Percentiles rank a stretch among this genome's conserved stretches.
Conservation (phyloP, 768 basidiomycete species). For the Trametes maxima region DNA sequence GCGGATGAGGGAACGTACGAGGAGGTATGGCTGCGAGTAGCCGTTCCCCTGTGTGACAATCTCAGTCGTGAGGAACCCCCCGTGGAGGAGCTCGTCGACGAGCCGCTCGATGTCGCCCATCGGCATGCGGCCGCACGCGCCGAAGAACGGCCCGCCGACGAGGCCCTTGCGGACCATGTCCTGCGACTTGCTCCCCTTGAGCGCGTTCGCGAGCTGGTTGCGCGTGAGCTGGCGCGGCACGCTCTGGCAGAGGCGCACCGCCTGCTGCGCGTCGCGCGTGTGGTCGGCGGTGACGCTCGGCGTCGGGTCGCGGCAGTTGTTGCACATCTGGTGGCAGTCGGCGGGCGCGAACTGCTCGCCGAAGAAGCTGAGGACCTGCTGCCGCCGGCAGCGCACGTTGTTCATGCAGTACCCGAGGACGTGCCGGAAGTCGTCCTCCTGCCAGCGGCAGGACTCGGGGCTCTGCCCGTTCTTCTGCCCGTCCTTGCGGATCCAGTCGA, state of each 20-base stretch:
- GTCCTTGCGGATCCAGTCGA: slow-evolving; percentile 62
- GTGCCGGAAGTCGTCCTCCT: slow-evolving; percentile 55
- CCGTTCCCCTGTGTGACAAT: not conserved
- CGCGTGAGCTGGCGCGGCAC: slow-evolving; percentile 46
- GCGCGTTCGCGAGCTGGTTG: slow-evolving; percentile 58
- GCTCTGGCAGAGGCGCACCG: slow-evolving; percentile 1
- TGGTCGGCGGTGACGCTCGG: slow-evolving; percentile 8
- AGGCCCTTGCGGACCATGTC: slow-evolving; percentile 51
- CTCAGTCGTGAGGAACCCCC: not conserved
- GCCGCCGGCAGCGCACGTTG: slow-evolving; percentile 82
- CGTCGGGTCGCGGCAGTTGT: slow-evolving; percentile 69
- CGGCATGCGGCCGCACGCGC: slow-evolving; percentile 51
- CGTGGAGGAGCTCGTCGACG: slow-evolving; percentile 20
- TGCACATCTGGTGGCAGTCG: slow-evolving; percentile 72
- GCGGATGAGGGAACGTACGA: not conserved
- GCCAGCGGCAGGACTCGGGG: slow-evolving; percentile 61
- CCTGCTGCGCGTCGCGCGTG: slow-evolving; percentile 32
- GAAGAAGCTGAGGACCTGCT: slow-evolving; percentile 88
- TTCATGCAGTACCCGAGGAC: slow-evolving; percentile 85
- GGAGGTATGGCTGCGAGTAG: slow-evolving; percentile 7
- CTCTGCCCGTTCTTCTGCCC: slow-evolving; percentile 42
- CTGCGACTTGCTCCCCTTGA: slow-evolving; percentile 61
- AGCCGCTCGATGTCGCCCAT: slow-evolving; percentile 57
- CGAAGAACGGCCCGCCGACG: slow-evolving; percentile 52
- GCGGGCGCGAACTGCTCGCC: slow-evolving; percentile 73